These are phyloP conservation scores for Pythium periplocum DNA, from an alignment of 352 stramenopile genomes.

Conservation along the genomic window DNA sequence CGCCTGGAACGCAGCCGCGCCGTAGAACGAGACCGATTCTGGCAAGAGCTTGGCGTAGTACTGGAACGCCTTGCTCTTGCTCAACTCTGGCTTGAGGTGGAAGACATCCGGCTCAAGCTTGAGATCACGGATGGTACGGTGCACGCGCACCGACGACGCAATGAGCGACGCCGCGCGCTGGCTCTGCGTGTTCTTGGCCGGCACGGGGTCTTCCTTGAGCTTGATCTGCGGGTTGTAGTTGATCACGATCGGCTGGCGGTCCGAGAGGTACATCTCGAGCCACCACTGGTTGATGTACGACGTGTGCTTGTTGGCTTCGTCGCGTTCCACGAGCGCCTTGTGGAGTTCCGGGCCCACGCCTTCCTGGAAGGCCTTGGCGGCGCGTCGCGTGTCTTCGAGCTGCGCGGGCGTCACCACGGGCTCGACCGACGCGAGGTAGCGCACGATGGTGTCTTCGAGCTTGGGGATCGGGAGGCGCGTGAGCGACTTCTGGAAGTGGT, in stretches of 20 bases:
- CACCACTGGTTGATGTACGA: conserved; percentile 92
- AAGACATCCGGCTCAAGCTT: conserved; percentile 87
- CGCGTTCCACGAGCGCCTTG: conserved; percentile 60
- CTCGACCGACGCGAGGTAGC: conserved; percentile 75
- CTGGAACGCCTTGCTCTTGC: conserved; percentile 76
- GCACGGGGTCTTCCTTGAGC: conserved; percentile 75
- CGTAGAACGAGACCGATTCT: conserved; percentile 84
- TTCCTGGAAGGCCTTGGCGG: conserved; percentile 49
- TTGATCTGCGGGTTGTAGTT: conserved; percentile 92
- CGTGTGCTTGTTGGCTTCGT: conserved; percentile 80
- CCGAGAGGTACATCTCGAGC: conserved; percentile 90
- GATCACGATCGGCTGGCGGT: conserved; percentile 81
- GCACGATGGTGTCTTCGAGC: conserved; percentile 76
- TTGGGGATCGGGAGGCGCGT: conserved; percentile 83
- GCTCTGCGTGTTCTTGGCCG: conserved; percentile 81
- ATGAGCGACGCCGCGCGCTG: conserved; percentile 84
- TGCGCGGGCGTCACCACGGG: conserved; percentile 56
- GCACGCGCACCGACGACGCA: conserved; percentile 76
- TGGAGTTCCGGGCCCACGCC: conserved; percentile 67
- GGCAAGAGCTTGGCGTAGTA: conserved; percentile 82
- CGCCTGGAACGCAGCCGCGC: conserved; percentile 71
- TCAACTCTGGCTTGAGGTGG: conserved; percentile 80
- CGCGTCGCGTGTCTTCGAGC: conserved; percentile 46
- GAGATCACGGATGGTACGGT: conserved; percentile 72
- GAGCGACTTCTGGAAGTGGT: conserved; percentile 85